phyloP scores from a whole-genome alignment of 108 stramenopile species.

The Skeletonema tropicum region DNA sequence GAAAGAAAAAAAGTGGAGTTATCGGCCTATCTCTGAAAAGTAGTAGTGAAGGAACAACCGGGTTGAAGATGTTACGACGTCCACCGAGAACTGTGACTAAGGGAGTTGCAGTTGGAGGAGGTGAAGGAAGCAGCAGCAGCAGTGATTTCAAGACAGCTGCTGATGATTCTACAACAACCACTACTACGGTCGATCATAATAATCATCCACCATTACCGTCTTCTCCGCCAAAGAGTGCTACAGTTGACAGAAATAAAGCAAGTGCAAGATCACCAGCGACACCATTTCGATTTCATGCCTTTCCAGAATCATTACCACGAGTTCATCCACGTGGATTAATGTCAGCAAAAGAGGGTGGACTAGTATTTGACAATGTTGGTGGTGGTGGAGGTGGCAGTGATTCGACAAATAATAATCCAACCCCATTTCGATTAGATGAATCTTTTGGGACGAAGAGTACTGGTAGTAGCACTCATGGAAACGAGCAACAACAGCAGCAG shows the following conservation, averaged over 20 bases:
- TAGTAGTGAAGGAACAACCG: too few species aligned
- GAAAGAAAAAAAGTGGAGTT: neutral
- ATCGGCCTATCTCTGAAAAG: neutral
- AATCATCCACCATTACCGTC: neutral
- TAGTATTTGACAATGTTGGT: constrained; percentile 6
- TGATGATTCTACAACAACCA: neutral
- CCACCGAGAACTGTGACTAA: neutral
- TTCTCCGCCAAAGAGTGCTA: constrained; percentile 14
- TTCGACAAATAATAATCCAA: constrained; percentile 9
- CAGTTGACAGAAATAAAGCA: constrained; percentile 8
- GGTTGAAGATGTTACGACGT: neutral
- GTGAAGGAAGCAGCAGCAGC: neutral
- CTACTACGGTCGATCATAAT: neutral
- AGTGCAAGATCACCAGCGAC: constrained; percentile 46
- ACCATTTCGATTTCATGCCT: constrained; percentile 81
- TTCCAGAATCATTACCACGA: constrained; percentile 82
- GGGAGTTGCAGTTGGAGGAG: neutral
- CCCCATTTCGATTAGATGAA: constrained; percentile 28
- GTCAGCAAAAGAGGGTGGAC: neutral
- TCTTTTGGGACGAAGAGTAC: constrained; percentile 8
- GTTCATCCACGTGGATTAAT: constrained; percentile 40
- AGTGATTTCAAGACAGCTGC: neutral
- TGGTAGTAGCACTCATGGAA: neutral
- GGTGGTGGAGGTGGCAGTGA: neutral
- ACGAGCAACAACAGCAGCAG: neutral